Conservation (phyloP, 352 stramenopile species). For the Aphanomyces stellatus region DNA sequence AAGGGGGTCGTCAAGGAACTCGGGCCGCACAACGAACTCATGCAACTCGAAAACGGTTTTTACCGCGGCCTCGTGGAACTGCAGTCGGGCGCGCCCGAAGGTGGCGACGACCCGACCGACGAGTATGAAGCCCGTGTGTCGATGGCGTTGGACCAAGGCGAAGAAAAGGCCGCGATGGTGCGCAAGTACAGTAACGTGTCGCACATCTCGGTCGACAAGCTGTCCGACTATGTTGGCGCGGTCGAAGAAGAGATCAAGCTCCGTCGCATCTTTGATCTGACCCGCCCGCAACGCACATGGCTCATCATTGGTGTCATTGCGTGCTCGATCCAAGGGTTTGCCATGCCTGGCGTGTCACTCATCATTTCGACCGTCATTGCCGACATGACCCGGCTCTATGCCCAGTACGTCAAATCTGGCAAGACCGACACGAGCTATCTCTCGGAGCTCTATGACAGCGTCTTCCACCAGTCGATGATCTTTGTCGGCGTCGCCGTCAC, state of each 20-base stretch:
- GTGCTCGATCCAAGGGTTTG: constrained; percentile 13
- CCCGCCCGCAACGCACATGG: constrained; percentile 3
- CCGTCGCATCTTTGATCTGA: constrained; percentile 14
- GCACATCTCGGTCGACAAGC: not conserved
- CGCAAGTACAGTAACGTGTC: constrained; percentile 20
- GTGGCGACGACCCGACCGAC: not conserved
- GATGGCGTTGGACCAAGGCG: not conserved
- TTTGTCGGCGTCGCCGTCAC: constrained; percentile 33
- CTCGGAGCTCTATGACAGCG: constrained; percentile 28
- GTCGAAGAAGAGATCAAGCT: not conserved
- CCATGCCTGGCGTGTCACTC: constrained; percentile 15
- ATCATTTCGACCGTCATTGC: constrained; percentile 24
- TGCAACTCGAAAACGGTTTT: constrained; percentile 21
- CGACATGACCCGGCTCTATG: constrained; percentile 31
- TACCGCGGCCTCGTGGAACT: constrained; percentile 25
- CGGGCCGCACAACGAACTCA: constrained; percentile 22
- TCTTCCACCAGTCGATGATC: constrained; percentile 27
- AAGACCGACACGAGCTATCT: constrained; percentile 21
- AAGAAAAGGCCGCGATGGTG: constrained; percentile 2
- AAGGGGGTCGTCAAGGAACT: constrained; percentile 19
- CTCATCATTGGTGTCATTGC: constrained; percentile 7
- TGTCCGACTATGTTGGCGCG: not conserved
- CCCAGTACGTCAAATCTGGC: constrained; percentile 19
- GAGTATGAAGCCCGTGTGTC: not conserved
- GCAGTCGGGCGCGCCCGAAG: not conserved